Evolutionary conservation across 768 basidiomycete genomes (phyloP), one percentile per base, ranked within the genome.

Genomic region (Neoboletus subvelutipes): DNA sequence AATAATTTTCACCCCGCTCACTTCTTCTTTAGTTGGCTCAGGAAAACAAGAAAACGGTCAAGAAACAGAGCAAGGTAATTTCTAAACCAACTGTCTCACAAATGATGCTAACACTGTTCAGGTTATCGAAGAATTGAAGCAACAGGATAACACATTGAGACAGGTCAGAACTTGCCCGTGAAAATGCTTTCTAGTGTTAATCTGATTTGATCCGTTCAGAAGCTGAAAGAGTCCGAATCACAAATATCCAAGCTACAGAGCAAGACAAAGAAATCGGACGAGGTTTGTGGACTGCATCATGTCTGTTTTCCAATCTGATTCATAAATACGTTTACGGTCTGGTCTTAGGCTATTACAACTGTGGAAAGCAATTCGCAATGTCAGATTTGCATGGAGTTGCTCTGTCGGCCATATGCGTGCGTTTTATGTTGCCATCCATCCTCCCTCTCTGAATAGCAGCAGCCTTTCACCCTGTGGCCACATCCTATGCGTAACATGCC

Each of bases 381-480:
- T 64, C 88, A 90, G 64, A 89, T 91, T 43, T 91, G 89, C 65
- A 85, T 89, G 76, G 89, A 91, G 20, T 68, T 84, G 12, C 73
- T 90, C 11, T 66, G 77, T 40, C 81, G 82, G 58, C 89, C 89
- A 26, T 86, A 80, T 66, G 82, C 81, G 88, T 90, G 66, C 61
- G 86, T 80, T 41, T 40, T 34, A 34, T 53, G 33, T 12, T 48
- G 7, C 24, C 15, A 29, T 37, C 6, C 51, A 8, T 9, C 22
- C 33, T 48, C 45, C 8, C 17, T 45, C 57, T 24, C 61, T 61
- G 47, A 62, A 52, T 24, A 20, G 17, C 20, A 40, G 17, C 50
- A 89, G 88, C 2, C 76, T 90, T 43, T 80, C 86, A 1, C 89
- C 89, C 0, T 91, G 89, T 63, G 89, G 89, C 1, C 89, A 91